Evolutionary conservation across 2,329 filamentous ascomycete species (phyloP).

Genomic region (Monilinia fructigena): DNA sequence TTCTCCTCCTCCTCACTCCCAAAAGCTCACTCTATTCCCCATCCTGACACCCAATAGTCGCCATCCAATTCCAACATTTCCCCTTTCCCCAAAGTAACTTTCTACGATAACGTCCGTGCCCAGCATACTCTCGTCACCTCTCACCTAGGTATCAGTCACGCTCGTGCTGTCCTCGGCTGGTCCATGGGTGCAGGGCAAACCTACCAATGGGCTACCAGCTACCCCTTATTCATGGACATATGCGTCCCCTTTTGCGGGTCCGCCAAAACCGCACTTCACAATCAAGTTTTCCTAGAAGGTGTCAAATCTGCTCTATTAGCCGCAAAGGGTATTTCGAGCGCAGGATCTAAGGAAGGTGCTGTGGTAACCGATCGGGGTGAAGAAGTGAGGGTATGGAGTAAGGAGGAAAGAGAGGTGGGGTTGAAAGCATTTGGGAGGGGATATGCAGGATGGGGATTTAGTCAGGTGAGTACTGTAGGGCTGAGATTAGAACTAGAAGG

Average conservation of each 20-base stretch:
- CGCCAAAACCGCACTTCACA: constrained; percentile 63
- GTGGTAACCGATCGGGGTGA: constrained; percentile 43
- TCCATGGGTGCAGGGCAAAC: constrained; percentile 69
- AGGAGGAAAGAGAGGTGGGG: constrained; percentile 53
- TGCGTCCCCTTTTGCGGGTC: constrained; percentile 65
- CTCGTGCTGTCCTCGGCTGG: constrained; percentile 65
- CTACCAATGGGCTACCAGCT: constrained; percentile 57
- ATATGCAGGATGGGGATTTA: constrained; percentile 81
- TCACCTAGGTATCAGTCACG: constrained; percentile 58
- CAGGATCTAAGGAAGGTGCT: constrained; percentile 48
- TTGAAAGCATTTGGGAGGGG: constrained; percentile 71
- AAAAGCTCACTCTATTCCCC: neutral
- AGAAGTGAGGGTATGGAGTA: constrained; percentile 50
- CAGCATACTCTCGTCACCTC: constrained; percentile 66
- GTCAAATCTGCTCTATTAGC: constrained; percentile 60
- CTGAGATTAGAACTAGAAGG: no score
- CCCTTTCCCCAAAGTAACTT: constrained; percentile 61
- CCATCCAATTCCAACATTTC: constrained; percentile 60
- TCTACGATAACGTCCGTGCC: constrained; percentile 69
- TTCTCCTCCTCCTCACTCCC: neutral
- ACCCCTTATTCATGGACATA: constrained; percentile 61
- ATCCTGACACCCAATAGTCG: constrained; percentile 41
- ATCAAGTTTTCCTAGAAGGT: constrained; percentile 66
- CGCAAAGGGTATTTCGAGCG: constrained; percentile 53
- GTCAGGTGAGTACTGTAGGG: constrained; percentile 49